These are phyloP conservation scores for Kwoniella dejecticola DNA, from an alignment of 768 basidiomycete species.

Conservation along the genomic window DNA sequence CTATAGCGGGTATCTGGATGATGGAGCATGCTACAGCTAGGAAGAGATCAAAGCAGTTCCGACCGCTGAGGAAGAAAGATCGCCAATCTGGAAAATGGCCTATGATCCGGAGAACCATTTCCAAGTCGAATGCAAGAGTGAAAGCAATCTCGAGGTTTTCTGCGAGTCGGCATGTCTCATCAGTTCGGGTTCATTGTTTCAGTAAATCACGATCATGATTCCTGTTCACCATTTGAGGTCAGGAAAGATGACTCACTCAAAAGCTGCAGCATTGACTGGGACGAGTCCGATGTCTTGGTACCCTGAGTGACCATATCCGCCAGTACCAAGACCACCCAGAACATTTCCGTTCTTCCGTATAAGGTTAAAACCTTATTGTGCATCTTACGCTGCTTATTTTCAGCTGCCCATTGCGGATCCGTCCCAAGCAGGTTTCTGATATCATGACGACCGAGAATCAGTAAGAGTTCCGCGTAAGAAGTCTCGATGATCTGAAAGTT, in stretches of 20 bases:
- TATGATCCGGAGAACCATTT: constrained; percentile 74
- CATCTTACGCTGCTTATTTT: constrained; percentile 28
- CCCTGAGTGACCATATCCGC: constrained; percentile 44
- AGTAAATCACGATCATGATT: not conserved
- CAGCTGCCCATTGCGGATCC: constrained; percentile 37
- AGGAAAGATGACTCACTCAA: constrained; percentile 31
- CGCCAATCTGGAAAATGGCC: constrained; percentile 81
- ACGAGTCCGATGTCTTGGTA: constrained; percentile 34
- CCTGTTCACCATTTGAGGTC: too few species aligned
- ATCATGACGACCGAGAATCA: not conserved
- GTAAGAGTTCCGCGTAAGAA: too few species aligned
- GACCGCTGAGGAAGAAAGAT: constrained; percentile 63
- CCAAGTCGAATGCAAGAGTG: constrained; percentile 82
- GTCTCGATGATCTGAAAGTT: too few species aligned
- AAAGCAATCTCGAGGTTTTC: constrained; percentile 72
- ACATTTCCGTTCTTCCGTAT: constrained; percentile 44
- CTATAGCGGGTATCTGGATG: constrained; percentile 81
- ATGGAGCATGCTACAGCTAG: constrained; percentile 74
- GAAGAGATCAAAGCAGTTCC: constrained; percentile 74
- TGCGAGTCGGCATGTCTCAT: constrained; percentile 43
- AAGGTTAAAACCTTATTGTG: constrained; percentile 22
- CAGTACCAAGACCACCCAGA: constrained; percentile 46
- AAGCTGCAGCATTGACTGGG: constrained; percentile 22
- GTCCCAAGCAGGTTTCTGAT: constrained; percentile 28
- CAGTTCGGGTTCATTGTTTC: not conserved